Evolutionary conservation across 257 asterid species (phyloP).

Genomic region (Pogostemon cablin): DNA sequence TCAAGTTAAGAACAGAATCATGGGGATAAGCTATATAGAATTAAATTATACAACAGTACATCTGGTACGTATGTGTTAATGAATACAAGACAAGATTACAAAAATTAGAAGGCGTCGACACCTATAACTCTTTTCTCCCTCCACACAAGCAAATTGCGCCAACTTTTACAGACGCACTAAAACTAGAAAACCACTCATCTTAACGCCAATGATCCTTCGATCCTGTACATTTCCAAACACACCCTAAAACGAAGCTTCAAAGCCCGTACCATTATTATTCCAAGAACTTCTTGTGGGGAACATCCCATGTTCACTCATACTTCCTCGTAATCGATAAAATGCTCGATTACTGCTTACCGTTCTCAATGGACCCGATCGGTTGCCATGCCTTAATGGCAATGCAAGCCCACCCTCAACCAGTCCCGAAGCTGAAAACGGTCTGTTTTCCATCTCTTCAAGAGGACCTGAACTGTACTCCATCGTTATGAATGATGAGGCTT

Average conservation of each 20-base stretch:
- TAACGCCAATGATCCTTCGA: conserved; percentile 48
- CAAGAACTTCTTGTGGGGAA: conserved; percentile 53
- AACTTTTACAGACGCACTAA: conserved; percentile 40
- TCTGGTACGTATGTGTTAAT: conserved; percentile 38
- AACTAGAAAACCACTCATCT: conserved; percentile 45
- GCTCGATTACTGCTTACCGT: conserved; percentile 65
- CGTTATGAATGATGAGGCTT: conserved; percentile 77
- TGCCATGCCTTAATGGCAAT: conserved; percentile 61
- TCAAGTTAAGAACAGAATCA: conserved; percentile 1
- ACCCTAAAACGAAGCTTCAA: conserved; percentile 72
- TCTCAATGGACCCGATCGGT: conserved; percentile 85
- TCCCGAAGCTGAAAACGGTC: conserved; percentile 61
- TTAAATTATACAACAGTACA: conserved; percentile 37
- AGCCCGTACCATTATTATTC: conserved; percentile 52
- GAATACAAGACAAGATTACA: conserved; percentile 38
- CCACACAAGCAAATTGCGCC: conserved; percentile 27
- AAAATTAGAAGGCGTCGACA: conserved; percentile 64
- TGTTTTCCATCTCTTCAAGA: conserved; percentile 72
- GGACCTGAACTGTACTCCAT: conserved; percentile 96
- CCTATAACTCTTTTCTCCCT: conserved; percentile 15
- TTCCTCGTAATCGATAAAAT: conserved; percentile 69
- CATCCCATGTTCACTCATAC: conserved; percentile 84
- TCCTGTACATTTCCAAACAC: conserved; percentile 63
- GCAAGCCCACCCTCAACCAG: conserved; percentile 47
- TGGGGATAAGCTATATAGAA: conserved; percentile 23